A percentile compares a stretch with the other conserved stretches of the same genome.
These are phyloP conservation scores for Agroathelia rolfsii DNA, from an alignment of 1,284 basidiomycete species.

Conservation along the genomic window DNA sequence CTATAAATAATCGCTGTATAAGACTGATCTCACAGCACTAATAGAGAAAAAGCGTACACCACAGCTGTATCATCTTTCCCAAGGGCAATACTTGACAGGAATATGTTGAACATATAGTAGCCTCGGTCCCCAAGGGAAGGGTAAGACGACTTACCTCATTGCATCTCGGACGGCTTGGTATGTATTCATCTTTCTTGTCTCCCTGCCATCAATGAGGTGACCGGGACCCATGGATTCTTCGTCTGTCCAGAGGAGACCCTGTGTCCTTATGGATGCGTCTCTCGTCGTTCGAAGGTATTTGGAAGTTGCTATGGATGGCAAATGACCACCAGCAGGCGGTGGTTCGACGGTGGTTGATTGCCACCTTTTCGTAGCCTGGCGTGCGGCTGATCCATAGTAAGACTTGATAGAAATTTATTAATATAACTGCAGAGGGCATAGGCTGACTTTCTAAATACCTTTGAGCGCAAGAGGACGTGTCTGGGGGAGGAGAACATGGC, in stretches of 20 bases:
- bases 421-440: slow-evolving; percentile 8
- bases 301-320: slow-evolving; percentile 60
- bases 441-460: slow-evolving; percentile 9
- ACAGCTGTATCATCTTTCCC: slow-evolving; percentile 78
- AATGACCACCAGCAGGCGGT: slow-evolving; percentile 65
- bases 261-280: slow-evolving; percentile 61
- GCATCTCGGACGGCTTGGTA: slow-evolving; percentile 88
- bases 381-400: no score
- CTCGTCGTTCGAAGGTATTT: slow-evolving; percentile 50
- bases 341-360: slow-evolving; percentile 44
- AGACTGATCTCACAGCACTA: background rate
- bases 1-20: no score
- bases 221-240: slow-evolving; percentile 36
- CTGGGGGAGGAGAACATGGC: slow-evolving; percentile 17
- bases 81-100: slow-evolving; percentile 58
- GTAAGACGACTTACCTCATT: slow-evolving; percentile 45
- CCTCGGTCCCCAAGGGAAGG: background rate
- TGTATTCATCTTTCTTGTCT: slow-evolving; percentile 85
- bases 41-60: slow-evolving; percentile 78
- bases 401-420: background rate
- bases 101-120: slow-evolving; percentile 6
- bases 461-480: slow-evolving; percentile 12
- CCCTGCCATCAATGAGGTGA: slow-evolving; percentile 58
- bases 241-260: slow-evolving; percentile 63
- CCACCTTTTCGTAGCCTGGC: no score